Evolutionary conservation across 139 green algal genomes (phyloP).

Genomic region (Picochlorum sp.): DNA sequence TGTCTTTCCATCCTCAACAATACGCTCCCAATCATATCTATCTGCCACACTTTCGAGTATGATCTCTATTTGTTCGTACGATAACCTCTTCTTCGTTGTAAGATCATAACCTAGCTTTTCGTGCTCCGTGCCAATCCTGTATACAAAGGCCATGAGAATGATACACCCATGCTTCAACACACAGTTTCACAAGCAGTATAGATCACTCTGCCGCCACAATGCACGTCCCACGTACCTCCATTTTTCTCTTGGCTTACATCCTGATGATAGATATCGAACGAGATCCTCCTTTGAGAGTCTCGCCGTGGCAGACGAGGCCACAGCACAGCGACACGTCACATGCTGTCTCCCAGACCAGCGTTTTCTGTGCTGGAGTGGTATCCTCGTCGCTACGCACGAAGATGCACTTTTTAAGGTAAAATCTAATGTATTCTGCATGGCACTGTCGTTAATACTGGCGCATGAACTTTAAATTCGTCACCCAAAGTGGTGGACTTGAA

Average conservation of each 20-base stretch:
- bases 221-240: slow-evolving; percentile 35
- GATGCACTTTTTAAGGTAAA: too few relatives aligned
- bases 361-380: too few relatives aligned
- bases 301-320: slow-evolving; percentile 5
- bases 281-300: slow-evolving; percentile 65
- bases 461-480: too few relatives aligned
- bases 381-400: too few relatives aligned
- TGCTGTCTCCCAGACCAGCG: too few relatives aligned
- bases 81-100: slow-evolving; percentile 46
- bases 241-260: slow-evolving; percentile 68
- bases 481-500: too few relatives aligned
- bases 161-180: not conserved
- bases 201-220: too few relatives aligned
- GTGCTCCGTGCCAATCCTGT: slow-evolving; percentile 94
- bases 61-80: slow-evolving; percentile 68
- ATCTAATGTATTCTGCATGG: too few relatives aligned
- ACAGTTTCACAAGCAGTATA: too few relatives aligned
- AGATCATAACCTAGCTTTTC: slow-evolving; percentile 94
- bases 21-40: slow-evolving; percentile 78
- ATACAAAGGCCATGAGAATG: slow-evolving; percentile 21
- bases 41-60: slow-evolving; percentile 64
- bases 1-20: slow-evolving; percentile 79
- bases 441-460: too few relatives aligned
- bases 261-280: slow-evolving; percentile 61
- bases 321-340: not conserved